phyloP scores from a whole-genome alignment of 306 rosid species.

The Prosopis cineraria region DNA sequence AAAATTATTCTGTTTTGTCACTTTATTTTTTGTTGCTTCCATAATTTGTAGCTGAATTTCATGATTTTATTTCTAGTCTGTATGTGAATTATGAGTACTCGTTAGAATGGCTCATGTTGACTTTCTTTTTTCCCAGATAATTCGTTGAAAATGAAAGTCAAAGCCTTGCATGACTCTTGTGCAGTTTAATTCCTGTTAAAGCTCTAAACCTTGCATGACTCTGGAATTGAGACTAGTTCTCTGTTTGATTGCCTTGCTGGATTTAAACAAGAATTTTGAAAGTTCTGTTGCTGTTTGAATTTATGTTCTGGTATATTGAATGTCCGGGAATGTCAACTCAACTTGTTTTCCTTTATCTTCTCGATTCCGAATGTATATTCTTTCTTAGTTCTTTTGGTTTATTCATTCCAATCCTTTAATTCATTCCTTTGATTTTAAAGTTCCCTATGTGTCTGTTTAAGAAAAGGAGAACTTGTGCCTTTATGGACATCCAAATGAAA shows the following conservation, averaged over 20 bases:
- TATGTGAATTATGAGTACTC: conserved; percentile 30
- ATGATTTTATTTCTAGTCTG: conserved; percentile 1
- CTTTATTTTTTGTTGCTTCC: not conserved
- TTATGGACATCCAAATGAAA: conserved; percentile 84
- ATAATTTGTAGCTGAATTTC: not conserved
- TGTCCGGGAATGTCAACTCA: not conserved
- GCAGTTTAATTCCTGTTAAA: conserved; percentile 6
- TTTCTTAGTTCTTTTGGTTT: too few species aligned
- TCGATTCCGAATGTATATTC: not conserved
- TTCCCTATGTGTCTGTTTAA: conserved; percentile 38
- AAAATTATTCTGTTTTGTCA: not conserved
- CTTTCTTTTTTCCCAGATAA: not conserved
- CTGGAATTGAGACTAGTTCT: conserved; percentile 17
- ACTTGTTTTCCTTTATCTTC: not conserved
- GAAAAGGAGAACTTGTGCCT: conserved; percentile 95
- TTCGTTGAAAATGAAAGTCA: conserved; percentile 29
- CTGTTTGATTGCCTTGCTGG: not conserved
- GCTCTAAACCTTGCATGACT: not conserved
- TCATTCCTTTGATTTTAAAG: conserved; percentile 3
- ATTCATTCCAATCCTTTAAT: not conserved
- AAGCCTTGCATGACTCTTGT: conserved; percentile 32
- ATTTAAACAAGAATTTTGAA: conserved; percentile 17
- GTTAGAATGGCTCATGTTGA: conserved; percentile 23
- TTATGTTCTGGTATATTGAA: not conserved
- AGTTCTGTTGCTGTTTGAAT: not conserved